phyloP scores from a whole-genome alignment of 2,329 filamentous ascomycete genomes.

The Ramularia collo-cygni region DNA sequence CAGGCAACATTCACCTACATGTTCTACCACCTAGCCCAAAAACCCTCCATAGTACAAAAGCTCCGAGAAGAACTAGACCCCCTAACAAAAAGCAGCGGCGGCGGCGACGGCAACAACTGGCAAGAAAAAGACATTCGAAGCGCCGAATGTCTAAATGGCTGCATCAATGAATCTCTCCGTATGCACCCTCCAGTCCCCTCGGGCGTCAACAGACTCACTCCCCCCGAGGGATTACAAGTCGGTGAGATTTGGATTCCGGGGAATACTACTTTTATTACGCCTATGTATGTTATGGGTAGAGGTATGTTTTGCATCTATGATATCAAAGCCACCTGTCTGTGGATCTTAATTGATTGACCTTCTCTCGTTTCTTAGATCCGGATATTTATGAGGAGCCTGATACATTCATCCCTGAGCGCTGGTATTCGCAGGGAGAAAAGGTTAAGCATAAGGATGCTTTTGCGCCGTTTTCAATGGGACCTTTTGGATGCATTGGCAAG shows the following conservation, averaged over 20 bases:
- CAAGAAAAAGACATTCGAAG: slow-evolving; percentile 21
- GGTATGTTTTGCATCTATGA: slow-evolving; percentile 11
- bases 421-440: slow-evolving; percentile 30
- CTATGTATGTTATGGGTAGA: slow-evolving; percentile 23
- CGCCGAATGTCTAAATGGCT: slow-evolving; percentile 29
- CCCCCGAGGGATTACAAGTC: slow-evolving; percentile 33
- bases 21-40: slow-evolving; percentile 35
- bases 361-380: slow-evolving; percentile 12
- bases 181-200: slow-evolving; percentile 36
- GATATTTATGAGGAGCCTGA: slow-evolving; percentile 25
- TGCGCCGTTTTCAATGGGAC: slow-evolving; percentile 32
- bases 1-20: slow-evolving; percentile 35
- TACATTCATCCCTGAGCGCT: slow-evolving; percentile 33
- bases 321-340: no score
- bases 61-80: slow-evolving; percentile 32
- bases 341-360: slow-evolving; percentile 1
- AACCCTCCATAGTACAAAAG: slow-evolving; percentile 25
- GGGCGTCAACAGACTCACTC: slow-evolving; percentile 33
- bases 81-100: slow-evolving; percentile 17
- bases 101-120: no score
- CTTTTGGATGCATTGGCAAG: slow-evolving; percentile 34
- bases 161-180: slow-evolving; percentile 38
- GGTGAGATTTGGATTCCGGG: slow-evolving; percentile 32
- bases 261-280: slow-evolving; percentile 20
- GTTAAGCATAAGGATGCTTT: slow-evolving; percentile 33